Evolutionary conservation across 768 basidiomycete genomes (phyloP).

Genomic region (Grammothele lineata): DNA sequence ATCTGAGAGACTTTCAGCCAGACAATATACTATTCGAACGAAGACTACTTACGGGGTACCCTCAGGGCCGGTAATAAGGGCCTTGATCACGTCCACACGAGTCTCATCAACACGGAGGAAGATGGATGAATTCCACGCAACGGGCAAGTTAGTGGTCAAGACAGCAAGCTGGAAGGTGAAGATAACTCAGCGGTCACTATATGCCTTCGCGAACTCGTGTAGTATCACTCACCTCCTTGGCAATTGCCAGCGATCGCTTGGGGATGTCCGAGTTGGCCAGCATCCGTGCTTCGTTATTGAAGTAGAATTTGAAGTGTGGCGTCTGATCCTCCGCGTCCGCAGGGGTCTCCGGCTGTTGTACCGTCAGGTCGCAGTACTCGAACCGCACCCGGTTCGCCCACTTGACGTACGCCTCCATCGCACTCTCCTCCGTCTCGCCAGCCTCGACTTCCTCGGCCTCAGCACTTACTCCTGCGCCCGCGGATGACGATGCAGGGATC

Average conservation of each 20-base stretch:
- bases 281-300: slow-evolving; percentile 80
- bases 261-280: slow-evolving; percentile 82
- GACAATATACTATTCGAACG: slow-evolving; percentile 1
- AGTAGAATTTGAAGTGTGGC: slow-evolving; percentile 80
- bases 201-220: no score
- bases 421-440: slow-evolving; percentile 61
- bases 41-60: slow-evolving; percentile 73
- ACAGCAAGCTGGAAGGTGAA: slow-evolving; percentile 69
- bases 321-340: slow-evolving; percentile 42
- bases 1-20: slow-evolving; percentile 38
- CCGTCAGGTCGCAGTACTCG: slow-evolving; percentile 85
- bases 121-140: slow-evolving; percentile 91
- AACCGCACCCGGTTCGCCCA: slow-evolving; percentile 85
- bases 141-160: slow-evolving; percentile 89
- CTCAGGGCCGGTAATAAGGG: slow-evolving; percentile 88
- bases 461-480: background rate
- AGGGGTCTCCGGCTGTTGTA: slow-evolving; percentile 30
- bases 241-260: slow-evolving; percentile 89
- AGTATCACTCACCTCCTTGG: slow-evolving; percentile 80
- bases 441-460: slow-evolving; percentile 38
- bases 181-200: background rate
- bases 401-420: slow-evolving; percentile 66
- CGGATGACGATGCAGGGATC: slow-evolving; percentile 35
- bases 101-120: slow-evolving; percentile 92
- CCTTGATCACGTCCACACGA: slow-evolving; percentile 88